These are phyloP conservation scores for Ceratobasidium sp. DNA, from an alignment of 1,284 basidiomycete species.

Conservation along the genomic window DNA sequence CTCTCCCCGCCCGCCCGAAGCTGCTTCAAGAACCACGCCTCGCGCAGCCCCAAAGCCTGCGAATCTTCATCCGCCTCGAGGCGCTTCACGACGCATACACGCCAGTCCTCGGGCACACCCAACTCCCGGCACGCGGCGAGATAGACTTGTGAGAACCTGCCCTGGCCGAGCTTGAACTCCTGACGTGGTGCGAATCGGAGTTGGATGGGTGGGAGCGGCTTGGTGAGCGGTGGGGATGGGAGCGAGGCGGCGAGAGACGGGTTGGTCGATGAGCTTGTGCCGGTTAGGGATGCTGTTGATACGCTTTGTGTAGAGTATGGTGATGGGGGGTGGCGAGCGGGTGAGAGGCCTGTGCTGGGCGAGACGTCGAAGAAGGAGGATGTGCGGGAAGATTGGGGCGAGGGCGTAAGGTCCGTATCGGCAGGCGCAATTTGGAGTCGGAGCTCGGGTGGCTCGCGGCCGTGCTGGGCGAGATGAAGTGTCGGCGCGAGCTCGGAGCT, in stretches of 20 bases:
- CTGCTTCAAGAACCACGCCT: slow-evolving; percentile 59
- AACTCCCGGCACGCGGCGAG: slow-evolving; percentile 53
- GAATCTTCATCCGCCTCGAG: slow-evolving; percentile 56
- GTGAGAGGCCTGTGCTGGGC: slow-evolving; percentile 38
- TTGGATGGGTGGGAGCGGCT: slow-evolving; percentile 41
- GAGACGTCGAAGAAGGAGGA: slow-evolving; percentile 54
- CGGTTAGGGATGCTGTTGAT: slow-evolving; percentile 41
- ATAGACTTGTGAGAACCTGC: slow-evolving; percentile 58
- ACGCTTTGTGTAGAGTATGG: slow-evolving; percentile 41
- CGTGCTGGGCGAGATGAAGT: neutral
- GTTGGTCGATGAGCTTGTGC: slow-evolving; percentile 48
- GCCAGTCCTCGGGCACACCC: slow-evolving; percentile 49
- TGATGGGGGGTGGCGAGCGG: slow-evolving; percentile 48
- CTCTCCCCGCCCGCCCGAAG: slow-evolving; percentile 46
- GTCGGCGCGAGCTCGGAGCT: neutral
- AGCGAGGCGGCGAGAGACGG: slow-evolving; percentile 52
- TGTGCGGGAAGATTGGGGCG: slow-evolving; percentile 45
- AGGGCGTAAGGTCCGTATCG: slow-evolving; percentile 12
- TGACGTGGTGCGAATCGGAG: slow-evolving; percentile 51
- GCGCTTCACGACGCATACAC: slow-evolving; percentile 58
- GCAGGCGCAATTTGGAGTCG: neutral
- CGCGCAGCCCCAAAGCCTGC: slow-evolving; percentile 57
- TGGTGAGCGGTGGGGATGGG: slow-evolving; percentile 38
- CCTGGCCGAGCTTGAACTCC: slow-evolving; percentile 57
- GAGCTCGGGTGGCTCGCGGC: neutral